Base-by-base conservation (phyloP, 148 eudicot genomes). In the Talinum fruticosum region DNA sequence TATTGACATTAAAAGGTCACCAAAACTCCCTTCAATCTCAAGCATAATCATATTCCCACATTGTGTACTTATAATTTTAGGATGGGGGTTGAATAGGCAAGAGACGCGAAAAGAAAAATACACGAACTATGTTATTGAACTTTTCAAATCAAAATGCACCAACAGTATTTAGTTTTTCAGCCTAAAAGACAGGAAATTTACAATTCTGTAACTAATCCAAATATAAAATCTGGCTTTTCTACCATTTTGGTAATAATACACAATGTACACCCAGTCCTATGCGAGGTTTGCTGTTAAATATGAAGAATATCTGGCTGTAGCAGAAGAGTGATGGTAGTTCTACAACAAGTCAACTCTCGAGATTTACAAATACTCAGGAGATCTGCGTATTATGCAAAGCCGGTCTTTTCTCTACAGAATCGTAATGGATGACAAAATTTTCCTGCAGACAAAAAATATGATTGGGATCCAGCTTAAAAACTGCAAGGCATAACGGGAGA, bases 331-430 rank as follows among this genome's bases (percentile, higher is more conserved):
- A 8, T 10, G 6, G 28, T 28, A 57, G 65, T 34, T 28, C 62
- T 45, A 41, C 30, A 13, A 78, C 74, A 66, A 51, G 57, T 51
- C 67, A 57, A 29, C 32, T 59, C 62, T 23, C 49, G 12, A 49
- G 53, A 71, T 79, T 24, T 79, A 83, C 82, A 85, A 12, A 26
- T 62, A 59, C 37, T 74, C 53, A 47, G 66, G 71, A 45, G 62
- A 67, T 21, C 61, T 82, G 73, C 45, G 85, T 92, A 75, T 85
- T 91, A 75, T 91, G 90, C 79, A 90, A 82, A 71, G 79, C 79
- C 28, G 97, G 98, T 86, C 87, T 92, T 83, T 92, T 92, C 82
- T 94, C 98, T 84, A 90, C 53, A 74, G 68, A 44, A 0, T 94
- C 97, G 36, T 94, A 94, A 72, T 89, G 87, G 41, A 94, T 78